phyloP scores from a whole-genome alignment of 192 early-diverging fungal species.

The Coemansia umbellata region DNA sequence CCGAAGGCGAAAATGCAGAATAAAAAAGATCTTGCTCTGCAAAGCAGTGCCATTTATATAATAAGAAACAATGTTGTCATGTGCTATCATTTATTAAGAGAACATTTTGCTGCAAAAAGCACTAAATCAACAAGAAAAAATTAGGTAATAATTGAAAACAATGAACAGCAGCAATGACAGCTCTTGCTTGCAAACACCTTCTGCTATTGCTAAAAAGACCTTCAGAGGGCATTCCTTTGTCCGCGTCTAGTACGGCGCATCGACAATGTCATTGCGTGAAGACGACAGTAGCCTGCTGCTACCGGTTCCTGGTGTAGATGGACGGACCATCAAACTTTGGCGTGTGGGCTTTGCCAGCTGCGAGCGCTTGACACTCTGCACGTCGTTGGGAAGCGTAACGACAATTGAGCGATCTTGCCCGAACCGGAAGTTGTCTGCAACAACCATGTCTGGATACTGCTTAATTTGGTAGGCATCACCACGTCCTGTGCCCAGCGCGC shows the following conservation, averaged over 20 bases:
- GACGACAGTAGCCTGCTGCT: not conserved
- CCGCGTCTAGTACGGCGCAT: slow-evolving; percentile 19
- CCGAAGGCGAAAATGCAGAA: not conserved
- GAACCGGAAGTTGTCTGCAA: slow-evolving; percentile 89
- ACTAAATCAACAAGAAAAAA: slow-evolving; percentile 1
- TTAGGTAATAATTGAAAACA: not conserved
- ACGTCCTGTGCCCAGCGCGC: slow-evolving; percentile 70
- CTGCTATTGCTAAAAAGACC: too few species aligned
- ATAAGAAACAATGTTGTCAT: too few species aligned
- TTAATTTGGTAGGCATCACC: slow-evolving; percentile 84
- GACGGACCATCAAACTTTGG: slow-evolving; percentile 38
- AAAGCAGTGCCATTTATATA: too few species aligned
- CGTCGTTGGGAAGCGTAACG: slow-evolving; percentile 74
- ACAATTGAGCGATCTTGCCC: slow-evolving; percentile 81
- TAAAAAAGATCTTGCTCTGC: too few species aligned
- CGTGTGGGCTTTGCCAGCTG: slow-evolving; percentile 59
- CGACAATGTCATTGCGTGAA: slow-evolving; percentile 17
- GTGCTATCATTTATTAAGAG: slow-evolving; percentile 1
- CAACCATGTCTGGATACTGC: slow-evolving; percentile 74
- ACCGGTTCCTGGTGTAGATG: not conserved
- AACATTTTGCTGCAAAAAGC: not conserved
- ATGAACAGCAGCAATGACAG: too few species aligned
- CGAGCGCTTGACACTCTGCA: slow-evolving; percentile 62
- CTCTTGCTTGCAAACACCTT: too few species aligned
- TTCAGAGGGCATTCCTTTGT: too few species aligned